Evolutionary conservation across 345 rosid species (phyloP).

Genomic region (Lumnitzera racemosa): DNA sequence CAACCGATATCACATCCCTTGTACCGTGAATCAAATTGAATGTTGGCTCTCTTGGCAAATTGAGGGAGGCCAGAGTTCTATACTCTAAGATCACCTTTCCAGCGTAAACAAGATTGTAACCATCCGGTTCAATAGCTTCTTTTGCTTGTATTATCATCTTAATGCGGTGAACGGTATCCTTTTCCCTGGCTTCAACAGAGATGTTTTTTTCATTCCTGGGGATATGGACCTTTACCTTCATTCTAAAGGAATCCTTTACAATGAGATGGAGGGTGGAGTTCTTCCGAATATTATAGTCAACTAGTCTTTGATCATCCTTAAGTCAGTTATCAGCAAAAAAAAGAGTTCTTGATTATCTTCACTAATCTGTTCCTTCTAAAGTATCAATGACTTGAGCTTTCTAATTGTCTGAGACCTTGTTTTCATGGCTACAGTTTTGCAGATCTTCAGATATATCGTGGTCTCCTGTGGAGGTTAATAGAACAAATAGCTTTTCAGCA

Average conservation of each 20-base stretch:
- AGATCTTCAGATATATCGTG: slow-evolving; percentile 21
- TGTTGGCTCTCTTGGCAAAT: slow-evolving; percentile 13
- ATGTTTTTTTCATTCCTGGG: slow-evolving; percentile 10
- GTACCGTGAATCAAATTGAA: slow-evolving; percentile 18
- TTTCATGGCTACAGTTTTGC: slow-evolving; percentile 18
- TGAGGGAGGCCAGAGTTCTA: slow-evolving; percentile 17
- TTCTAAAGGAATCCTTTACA: not conserved
- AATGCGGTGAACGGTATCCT: slow-evolving; percentile 17
- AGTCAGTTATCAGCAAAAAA: slow-evolving; percentile 19
- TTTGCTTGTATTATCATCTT: slow-evolving; percentile 15
- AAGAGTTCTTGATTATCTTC: slow-evolving; percentile 14
- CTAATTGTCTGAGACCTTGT: slow-evolving; percentile 13
- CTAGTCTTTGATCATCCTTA: slow-evolving; percentile 12
- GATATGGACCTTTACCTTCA: slow-evolving; percentile 15
- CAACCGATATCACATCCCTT: slow-evolving; percentile 16
- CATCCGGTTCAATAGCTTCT: slow-evolving; percentile 17
- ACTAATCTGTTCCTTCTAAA: slow-evolving; percentile 17
- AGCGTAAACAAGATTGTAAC: slow-evolving; percentile 18
- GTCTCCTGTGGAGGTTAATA: slow-evolving; percentile 12
- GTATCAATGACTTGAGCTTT: slow-evolving; percentile 19
- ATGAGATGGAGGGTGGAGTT: slow-evolving; percentile 18
- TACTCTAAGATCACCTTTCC: slow-evolving; percentile 24
- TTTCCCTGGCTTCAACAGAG: slow-evolving; percentile 13
- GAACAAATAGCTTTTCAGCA: not conserved
- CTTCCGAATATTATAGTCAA: slow-evolving; percentile 17